These are phyloP conservation scores for Penicillium concentricum DNA, from an alignment of 2,329 filamentous ascomycete genomes.

Conservation along the genomic window DNA sequence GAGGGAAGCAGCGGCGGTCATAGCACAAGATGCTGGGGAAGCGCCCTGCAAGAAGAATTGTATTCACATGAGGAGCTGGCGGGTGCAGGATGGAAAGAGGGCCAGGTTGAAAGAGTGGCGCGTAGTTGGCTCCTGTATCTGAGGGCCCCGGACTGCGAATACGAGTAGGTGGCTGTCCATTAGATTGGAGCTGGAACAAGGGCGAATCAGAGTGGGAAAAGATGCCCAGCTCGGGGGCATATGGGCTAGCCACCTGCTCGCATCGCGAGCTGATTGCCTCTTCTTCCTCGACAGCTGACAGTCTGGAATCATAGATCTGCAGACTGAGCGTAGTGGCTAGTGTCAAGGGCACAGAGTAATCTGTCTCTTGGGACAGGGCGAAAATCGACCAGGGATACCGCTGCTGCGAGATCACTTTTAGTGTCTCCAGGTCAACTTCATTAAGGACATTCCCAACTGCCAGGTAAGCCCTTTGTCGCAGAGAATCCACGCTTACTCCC, in stretches of 20 bases:
- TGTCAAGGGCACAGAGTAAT: constrained; percentile 68
- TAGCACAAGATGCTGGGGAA: constrained; percentile 89
- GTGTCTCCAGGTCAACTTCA: constrained; percentile 75
- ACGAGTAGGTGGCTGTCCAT: constrained; percentile 37
- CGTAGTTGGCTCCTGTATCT: constrained; percentile 53
- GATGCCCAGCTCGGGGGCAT: constrained; percentile 30
- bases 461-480: constrained; percentile 69
- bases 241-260: constrained; percentile 27
- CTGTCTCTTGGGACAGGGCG: constrained; percentile 69
- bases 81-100: constrained; percentile 81
- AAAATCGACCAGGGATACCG: constrained; percentile 81
- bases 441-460: constrained; percentile 74
- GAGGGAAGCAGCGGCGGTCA: constrained; percentile 80
- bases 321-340: constrained; percentile 80
- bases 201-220: constrained; percentile 35
- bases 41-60: constrained; percentile 84
- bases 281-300: constrained; percentile 35
- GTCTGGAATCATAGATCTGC: constrained; percentile 76
- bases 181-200: constrained; percentile 31
- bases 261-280: constrained; percentile 37
- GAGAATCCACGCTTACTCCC: constrained; percentile 75
- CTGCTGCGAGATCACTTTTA: constrained; percentile 67
- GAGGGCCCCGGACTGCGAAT: constrained; percentile 38
- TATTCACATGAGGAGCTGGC: constrained; percentile 62
- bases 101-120: constrained; percentile 74